These are phyloP conservation scores for Candida saitoana DNA, from an alignment of 805 yeast species.

Conservation along the genomic window DNA sequence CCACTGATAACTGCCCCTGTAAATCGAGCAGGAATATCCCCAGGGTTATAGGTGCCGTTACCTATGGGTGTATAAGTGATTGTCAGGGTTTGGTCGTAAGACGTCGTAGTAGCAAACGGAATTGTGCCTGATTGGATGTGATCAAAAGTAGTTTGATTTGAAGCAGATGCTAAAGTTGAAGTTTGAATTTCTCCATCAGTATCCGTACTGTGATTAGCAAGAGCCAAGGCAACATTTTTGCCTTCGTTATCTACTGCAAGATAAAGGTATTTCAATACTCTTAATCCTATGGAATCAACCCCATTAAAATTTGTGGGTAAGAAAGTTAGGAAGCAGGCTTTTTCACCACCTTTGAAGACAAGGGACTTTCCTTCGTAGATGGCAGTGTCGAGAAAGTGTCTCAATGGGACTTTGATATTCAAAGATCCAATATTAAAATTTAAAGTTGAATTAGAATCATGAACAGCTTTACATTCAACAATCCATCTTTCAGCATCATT, in stretches of 20 bases:
- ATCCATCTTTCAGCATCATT: conserved; percentile 50
- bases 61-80: background rate
- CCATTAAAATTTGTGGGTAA: conserved; percentile 48
- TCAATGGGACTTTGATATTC: conserved; percentile 46
- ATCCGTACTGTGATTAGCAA: conserved; percentile 20
- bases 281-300: conserved; percentile 52
- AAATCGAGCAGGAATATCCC: conserved; percentile 21
- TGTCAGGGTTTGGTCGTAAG: background rate
- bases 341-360: conserved; percentile 48
- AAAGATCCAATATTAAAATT: conserved; percentile 52
- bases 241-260: conserved; percentile 64
- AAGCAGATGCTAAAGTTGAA: background rate
- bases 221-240: conserved; percentile 52
- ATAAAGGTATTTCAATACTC: conserved; percentile 51
- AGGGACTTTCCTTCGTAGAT: conserved; percentile 31
- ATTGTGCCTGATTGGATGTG: conserved; percentile 40
- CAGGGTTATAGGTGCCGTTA: background rate
- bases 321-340: conserved; percentile 55
- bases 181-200: background rate
- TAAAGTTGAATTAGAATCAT: conserved; percentile 45
- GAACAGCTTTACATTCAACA: conserved; percentile 52
- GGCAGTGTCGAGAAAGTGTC: conserved; percentile 42
- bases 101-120: conserved; percentile 44
- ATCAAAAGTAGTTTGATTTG: conserved; percentile 14
- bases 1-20: conserved; percentile 12